Evolutionary conservation across 108 stramenopile genomes (phyloP).

Genomic region (Discostella pseudostelligera): DNA sequence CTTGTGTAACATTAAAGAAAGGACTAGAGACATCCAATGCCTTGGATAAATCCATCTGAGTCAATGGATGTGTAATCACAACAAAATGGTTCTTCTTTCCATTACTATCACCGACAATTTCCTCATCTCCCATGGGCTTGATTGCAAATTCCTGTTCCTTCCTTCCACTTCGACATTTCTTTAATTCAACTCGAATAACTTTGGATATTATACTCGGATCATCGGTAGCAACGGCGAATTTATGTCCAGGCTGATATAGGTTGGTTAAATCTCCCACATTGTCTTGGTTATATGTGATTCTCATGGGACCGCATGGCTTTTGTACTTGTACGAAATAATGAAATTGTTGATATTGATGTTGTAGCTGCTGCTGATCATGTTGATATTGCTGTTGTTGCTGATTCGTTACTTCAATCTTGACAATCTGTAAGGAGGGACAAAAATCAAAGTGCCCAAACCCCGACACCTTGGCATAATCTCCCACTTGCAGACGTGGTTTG

Average conservation of each 20-base stretch:
- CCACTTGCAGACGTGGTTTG: conserved; percentile 26
- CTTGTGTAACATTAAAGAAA: conserved; percentile 21
- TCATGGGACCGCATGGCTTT: conserved; percentile 21
- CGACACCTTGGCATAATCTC: conserved; percentile 28
- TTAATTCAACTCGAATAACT: conserved; percentile 32
- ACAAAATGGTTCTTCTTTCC: neutral
- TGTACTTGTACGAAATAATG: conserved; percentile 22
- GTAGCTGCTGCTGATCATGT: no score
- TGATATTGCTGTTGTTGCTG: neutral
- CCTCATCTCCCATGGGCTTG: neutral
- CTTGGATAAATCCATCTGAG: conserved; percentile 5
- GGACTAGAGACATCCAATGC: conserved; percentile 17
- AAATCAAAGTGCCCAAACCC: neutral
- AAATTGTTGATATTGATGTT: neutral
- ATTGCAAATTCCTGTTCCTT: conserved; percentile 34
- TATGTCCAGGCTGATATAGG: conserved; percentile 10
- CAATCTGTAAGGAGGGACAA: conserved; percentile 22
- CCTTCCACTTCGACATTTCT: conserved; percentile 30
- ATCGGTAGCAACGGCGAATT: conserved; percentile 14
- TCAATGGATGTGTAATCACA: conserved; percentile 22
- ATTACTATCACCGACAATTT: neutral
- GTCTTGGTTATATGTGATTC: neutral
- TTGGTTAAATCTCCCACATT: neutral
- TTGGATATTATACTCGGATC: conserved; percentile 15
- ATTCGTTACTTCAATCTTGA: neutral